Evolutionary conservation across 495 filamentous ascomycete genomes (phyloP), one percentile per base, ranked within the genome.

Genomic region (Podospora bellae-mahoneyi): DNA sequence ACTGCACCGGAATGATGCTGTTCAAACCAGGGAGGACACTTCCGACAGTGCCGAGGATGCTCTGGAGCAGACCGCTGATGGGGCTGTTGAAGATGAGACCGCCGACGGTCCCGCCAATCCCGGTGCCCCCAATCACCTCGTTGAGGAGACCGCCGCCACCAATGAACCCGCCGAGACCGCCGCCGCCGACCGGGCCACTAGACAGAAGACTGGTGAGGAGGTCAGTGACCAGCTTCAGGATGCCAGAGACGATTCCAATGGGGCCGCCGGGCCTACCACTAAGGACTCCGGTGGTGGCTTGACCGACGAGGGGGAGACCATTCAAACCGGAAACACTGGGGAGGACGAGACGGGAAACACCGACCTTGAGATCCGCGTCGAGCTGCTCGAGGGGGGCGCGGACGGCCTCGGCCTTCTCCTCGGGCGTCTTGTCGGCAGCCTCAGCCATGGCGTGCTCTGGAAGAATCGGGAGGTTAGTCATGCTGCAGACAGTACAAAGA

Each of bases 381-480:
- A 74, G 72, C 2, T 2, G 30, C 39, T 59, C 27, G 28, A 74
- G 61, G 48, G 65, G 62, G 16, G 64, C 19, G 0, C 55, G 16
- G 3, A 74, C 34, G 44, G 59, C 67, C 6, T 69, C 19, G 0
- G 58, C 32, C 1, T 69, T 34, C 34, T 32, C 67, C 6, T 69
- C 32, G 27, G 62, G 30, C 62, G 65, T 27, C 48, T 9, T 15
- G 27, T 62, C 34, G 53, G 67, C 58, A n/a, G 64, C 2, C 9
- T 69, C 61, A 63, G 27, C 23, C 19, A 73, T 64, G 56, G 69
- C 26, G n/a, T 66, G 30, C 30, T 67, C 69, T 71, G 60, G 28
- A 44, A 26, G 26, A 13, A 7, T 32, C 7, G 44, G 3, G 44
- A 44, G 20, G 58, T 48, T 58, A n/a, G 18, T 23, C 23, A 7